These are phyloP conservation scores for Yamadazyma scolyti DNA, from an alignment of 805 yeast species.

Conservation along the genomic window DNA sequence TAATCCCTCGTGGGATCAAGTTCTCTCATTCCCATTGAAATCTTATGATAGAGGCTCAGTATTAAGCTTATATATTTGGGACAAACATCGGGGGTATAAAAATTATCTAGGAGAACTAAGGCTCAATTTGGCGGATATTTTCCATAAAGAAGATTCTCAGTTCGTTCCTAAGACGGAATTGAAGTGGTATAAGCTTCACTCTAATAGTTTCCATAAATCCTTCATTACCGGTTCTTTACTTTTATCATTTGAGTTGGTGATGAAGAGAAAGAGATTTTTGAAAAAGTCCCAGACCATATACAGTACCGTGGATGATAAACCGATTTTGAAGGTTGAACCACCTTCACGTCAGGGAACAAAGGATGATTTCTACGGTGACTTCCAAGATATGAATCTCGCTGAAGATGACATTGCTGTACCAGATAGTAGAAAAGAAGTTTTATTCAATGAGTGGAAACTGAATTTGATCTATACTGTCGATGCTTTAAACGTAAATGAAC, in stretches of 20 bases:
- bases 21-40: slow-evolving; percentile 27
- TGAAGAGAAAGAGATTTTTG: slow-evolving; percentile 9
- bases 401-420: slow-evolving; percentile 8
- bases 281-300: slow-evolving; percentile 1
- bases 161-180: slow-evolving; percentile 21
- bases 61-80: slow-evolving; percentile 36
- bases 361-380: slow-evolving; percentile 2
- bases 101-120: slow-evolving; percentile 40
- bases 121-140: slow-evolving; percentile 25
- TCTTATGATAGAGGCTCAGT: slow-evolving; percentile 24
- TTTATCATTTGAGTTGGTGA: slow-evolving; percentile 37
- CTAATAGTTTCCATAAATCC: slow-evolving; percentile 33
- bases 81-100: slow-evolving; percentile 32
- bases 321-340: slow-evolving; percentile 11
- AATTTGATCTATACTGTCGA: slow-evolving; percentile 23
- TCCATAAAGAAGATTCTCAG: slow-evolving; percentile 5
- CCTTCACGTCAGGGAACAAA: slow-evolving; percentile 11
- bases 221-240: slow-evolving; percentile 49
- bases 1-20: slow-evolving; percentile 40
- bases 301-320: slow-evolving; percentile 1
- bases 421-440: slow-evolving; percentile 7
- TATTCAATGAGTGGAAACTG: slow-evolving; percentile 22
- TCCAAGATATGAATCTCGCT: neutral
- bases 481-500: slow-evolving; percentile 26
- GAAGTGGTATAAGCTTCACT: slow-evolving; percentile 44